Evolutionary conservation across 73 alveolate genomes (phyloP), one percentile per base, ranked within the genome.

Genomic region (Symbiodinium natans): DNA sequence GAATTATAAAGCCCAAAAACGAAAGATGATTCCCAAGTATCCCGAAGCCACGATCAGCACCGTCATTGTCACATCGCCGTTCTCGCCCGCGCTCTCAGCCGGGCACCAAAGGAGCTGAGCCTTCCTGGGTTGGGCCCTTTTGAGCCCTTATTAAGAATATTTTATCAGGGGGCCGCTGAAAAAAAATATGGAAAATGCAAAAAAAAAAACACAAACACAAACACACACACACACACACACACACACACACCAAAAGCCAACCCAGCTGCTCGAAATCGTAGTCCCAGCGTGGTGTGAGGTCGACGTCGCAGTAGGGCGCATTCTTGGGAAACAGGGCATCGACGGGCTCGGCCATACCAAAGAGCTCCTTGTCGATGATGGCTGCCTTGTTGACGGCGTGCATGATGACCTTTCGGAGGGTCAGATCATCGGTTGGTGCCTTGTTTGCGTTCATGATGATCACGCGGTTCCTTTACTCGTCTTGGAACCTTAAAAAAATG

Each of bases 271-370:
- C 82, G 17, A 19, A 29, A 46, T 85, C 93, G 82, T 85, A 85
- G 93, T 85, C 93, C 93, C 93, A 85, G 46, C 93, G 93, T 13
- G 93, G 93, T 4, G 93, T 85, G 93, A 85, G 93, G 31, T 85
- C 93, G 27, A 85, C 82, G 59, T 85, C 80, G 80, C 93, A 85
- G 43, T 85, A 85, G 21, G 93, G 93, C 43, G 80, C 77, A 36
- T 43, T 33, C 82, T 85, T 85, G 39, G 93, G 93, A 46, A 85
- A 85, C 29, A 85, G 43, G 48, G 75, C 27, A 33, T 85, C 93
- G 5, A 33, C 93, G 33, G 48, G 52, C 48, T 27, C 46, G 33
- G 93, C 77, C 93, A 43, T 42, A 23, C 93, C 93, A 23, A 4
- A 48, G 29, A 85, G 41, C 43, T 85, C 93, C 33, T 42, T 48